Conservation (phyloP, 352 stramenopile species). For the Phytopythium vexans region DNA sequence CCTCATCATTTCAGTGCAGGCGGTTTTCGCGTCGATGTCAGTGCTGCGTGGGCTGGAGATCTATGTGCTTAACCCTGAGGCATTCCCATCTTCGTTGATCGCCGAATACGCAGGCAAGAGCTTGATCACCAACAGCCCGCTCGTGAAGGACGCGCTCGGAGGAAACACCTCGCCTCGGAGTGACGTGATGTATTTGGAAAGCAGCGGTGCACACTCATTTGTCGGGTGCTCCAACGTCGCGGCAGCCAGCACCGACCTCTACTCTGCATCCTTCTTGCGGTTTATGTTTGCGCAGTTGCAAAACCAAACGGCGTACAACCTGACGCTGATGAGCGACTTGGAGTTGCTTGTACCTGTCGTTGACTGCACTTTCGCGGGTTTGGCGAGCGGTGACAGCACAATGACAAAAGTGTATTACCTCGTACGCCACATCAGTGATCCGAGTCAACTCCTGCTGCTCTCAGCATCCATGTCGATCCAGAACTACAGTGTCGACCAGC, state of each 20-base stretch:
- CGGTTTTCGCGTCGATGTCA: slow-evolving; percentile 9
- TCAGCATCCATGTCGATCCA: slow-evolving; percentile 20
- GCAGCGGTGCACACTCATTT: slow-evolving; percentile 12
- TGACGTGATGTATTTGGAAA: slow-evolving; percentile 30
- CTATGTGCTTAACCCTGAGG: slow-evolving; percentile 9
- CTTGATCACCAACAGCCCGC: slow-evolving; percentile 24
- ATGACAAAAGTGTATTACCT: slow-evolving; percentile 23
- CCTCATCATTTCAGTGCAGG: slow-evolving; percentile 16
- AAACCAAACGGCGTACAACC: slow-evolving; percentile 21
- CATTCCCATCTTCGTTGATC: slow-evolving; percentile 19
- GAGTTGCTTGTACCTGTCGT: slow-evolving; percentile 21
- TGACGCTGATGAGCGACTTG: slow-evolving; percentile 22
- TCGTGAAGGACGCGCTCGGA: slow-evolving; percentile 20
- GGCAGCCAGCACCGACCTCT: slow-evolving; percentile 18
- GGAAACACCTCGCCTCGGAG: slow-evolving; percentile 24
- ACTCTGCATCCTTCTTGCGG: slow-evolving; percentile 15
- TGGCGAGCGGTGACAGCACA: slow-evolving; percentile 15
- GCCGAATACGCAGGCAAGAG: slow-evolving; percentile 17
- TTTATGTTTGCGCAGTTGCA: slow-evolving; percentile 13
- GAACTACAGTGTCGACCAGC: slow-evolving; percentile 19
- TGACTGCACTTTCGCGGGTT: slow-evolving; percentile 17
- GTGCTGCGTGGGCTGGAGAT: slow-evolving; percentile 17
- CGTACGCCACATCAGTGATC: slow-evolving; percentile 13
- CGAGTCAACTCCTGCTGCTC: slow-evolving; percentile 16
- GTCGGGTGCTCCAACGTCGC: slow-evolving; percentile 9